phyloP scores from a whole-genome alignment of 179 eudicot species.

The Nepenthes alata region DNA sequence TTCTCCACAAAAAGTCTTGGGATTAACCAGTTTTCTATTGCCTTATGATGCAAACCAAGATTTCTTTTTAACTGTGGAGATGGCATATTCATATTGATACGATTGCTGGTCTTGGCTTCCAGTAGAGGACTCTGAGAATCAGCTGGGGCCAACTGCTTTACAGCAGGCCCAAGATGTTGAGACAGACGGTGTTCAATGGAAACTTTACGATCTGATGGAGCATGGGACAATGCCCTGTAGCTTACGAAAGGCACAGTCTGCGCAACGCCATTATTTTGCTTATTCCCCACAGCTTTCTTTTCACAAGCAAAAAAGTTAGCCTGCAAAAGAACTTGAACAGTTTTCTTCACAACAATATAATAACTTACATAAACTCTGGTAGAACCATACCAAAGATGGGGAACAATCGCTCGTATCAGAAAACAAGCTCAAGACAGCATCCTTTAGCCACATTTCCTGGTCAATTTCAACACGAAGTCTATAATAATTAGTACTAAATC shows the following conservation, averaged over 20 bases:
- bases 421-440: slow-evolving; percentile 63
- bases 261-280: slow-evolving; percentile 38
- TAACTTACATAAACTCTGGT: slow-evolving; percentile 6
- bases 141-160: slow-evolving; percentile 70
- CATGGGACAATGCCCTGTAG: slow-evolving; percentile 43
- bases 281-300: slow-evolving; percentile 39
- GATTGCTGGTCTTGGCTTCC: slow-evolving; percentile 28
- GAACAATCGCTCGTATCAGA: slow-evolving; percentile 86
- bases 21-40: slow-evolving; percentile 38
- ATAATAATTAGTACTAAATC: not conserved
- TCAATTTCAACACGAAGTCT: not conserved
- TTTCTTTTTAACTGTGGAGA: slow-evolving; percentile 68
- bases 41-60: slow-evolving; percentile 38
- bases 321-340: slow-evolving; percentile 31
- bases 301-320: slow-evolving; percentile 57
- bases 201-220: slow-evolving; percentile 44
- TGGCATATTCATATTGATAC: slow-evolving; percentile 27
- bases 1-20: slow-evolving; percentile 34
- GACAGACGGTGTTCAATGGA: slow-evolving; percentile 47
- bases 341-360: slow-evolving; percentile 7
- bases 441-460: slow-evolving; percentile 90
- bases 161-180: slow-evolving; percentile 70
- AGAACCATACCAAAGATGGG: slow-evolving; percentile 63
- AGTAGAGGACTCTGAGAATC: slow-evolving; percentile 43
- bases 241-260: slow-evolving; percentile 23